Conservation (phyloP, 257 asterid species). For the Gentiana straminea region DNA sequence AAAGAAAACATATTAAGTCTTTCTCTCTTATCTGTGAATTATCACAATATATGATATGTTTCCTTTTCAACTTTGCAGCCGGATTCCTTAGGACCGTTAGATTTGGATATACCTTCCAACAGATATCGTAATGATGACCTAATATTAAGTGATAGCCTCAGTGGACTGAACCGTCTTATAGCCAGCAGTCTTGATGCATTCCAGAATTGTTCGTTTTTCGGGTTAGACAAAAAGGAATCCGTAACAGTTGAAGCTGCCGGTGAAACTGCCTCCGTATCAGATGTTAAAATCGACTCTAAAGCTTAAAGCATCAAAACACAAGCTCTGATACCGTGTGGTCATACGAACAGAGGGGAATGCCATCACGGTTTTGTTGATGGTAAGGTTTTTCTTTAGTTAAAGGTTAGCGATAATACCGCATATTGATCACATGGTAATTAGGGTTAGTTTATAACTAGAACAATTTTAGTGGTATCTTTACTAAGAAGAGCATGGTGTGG, state of each 20-base stretch:
- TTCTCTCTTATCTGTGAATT: neutral
- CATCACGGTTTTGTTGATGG: neutral
- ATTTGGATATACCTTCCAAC: constrained; percentile 77
- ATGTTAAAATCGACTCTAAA: constrained; percentile 43
- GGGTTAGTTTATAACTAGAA: neutral
- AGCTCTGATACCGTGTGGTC: neutral
- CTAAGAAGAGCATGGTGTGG: neutral
- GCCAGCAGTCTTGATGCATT: constrained; percentile 87
- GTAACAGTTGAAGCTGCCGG: constrained; percentile 46
- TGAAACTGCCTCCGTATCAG: constrained; percentile 34
- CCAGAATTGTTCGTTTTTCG: constrained; percentile 82
- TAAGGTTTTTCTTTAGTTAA: neutral
- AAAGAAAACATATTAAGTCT: too few relatives aligned
- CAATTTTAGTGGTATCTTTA: neutral
- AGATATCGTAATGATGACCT: constrained; percentile 74
- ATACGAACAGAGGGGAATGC: neutral
- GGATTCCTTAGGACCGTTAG: constrained; percentile 89
- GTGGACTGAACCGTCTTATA: constrained; percentile 79
- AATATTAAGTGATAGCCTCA: constrained; percentile 78
- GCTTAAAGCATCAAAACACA: constrained; percentile 20
- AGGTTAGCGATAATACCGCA: neutral
- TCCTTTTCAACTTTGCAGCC: constrained; percentile 48
- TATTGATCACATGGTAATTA: too few relatives aligned
- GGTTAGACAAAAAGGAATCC: constrained; percentile 62
- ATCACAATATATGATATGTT: constrained; percentile 12